Conservation (phyloP, 495 filamentous ascomycete species). For the Polyplosphaeria fusca region DNA sequence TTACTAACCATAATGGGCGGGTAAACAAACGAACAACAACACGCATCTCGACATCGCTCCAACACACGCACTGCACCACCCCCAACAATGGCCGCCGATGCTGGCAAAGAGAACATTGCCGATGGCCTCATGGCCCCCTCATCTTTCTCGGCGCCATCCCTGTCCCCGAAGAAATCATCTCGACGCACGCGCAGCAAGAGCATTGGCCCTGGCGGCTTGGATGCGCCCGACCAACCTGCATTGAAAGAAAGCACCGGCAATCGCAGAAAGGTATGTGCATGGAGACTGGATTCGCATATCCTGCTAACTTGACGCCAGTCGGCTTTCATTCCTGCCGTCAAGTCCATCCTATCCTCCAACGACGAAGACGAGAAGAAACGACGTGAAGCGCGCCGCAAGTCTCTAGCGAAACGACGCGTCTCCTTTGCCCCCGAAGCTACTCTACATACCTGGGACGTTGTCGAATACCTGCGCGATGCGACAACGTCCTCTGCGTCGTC, state of each 20-base stretch:
- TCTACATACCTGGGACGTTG: constrained; percentile 94
- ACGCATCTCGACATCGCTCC: background rate
- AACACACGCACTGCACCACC: background rate
- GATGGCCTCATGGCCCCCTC: constrained; percentile 23
- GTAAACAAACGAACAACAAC: background rate
- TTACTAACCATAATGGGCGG: no score
- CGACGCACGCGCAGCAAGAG: constrained; percentile 93
- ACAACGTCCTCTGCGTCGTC: constrained; percentile 78
- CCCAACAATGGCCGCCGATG: constrained; percentile 24
- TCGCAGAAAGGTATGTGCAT: constrained; percentile 62
- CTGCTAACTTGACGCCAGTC: constrained; percentile 43
- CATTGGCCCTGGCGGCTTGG: constrained; percentile 85
- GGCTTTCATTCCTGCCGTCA: constrained; percentile 54
- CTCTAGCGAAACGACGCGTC: constrained; percentile 79
- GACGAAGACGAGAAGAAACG: constrained; percentile 68
- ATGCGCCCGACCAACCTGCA: constrained; percentile 46
- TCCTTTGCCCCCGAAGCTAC: constrained; percentile 98
- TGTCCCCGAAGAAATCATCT: constrained; percentile 37
- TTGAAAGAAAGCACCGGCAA: constrained; percentile 77
- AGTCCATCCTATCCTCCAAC: constrained; percentile 74
- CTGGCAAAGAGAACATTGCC: constrained; percentile 34
- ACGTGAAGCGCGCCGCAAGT: constrained; percentile 84
- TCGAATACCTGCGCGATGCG: constrained; percentile 82
- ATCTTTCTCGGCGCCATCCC: constrained; percentile 21
- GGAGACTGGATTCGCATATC: no score